These are phyloP conservation scores for Elsinoe australis DNA, from an alignment of 2,329 filamentous ascomycete species.

Conservation along the genomic window DNA sequence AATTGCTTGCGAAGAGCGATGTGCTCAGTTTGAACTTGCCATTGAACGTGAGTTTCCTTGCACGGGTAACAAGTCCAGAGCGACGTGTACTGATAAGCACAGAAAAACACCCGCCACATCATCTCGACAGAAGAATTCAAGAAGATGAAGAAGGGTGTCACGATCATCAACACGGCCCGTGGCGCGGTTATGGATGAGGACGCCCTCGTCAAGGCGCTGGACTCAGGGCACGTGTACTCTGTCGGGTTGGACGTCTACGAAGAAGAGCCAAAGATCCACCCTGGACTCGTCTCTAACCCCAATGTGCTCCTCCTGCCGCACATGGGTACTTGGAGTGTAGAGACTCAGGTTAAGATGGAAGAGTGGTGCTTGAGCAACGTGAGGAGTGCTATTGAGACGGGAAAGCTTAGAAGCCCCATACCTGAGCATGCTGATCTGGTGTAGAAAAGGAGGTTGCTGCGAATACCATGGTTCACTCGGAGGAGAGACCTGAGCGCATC, in stretches of 20 bases:
- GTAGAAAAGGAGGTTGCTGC: not conserved
- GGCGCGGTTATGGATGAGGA: conserved; percentile 76
- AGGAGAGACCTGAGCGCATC: too few species aligned
- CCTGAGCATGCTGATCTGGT: conserved; percentile 53
- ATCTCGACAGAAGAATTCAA: conserved; percentile 64
- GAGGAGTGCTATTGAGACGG: conserved; percentile 52
- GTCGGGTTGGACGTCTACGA: conserved; percentile 77
- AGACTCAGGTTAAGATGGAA: conserved; percentile 60
- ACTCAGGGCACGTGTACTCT: conserved; percentile 60
- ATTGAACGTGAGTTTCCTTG: conserved; percentile 57
- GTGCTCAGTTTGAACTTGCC: conserved; percentile 75
- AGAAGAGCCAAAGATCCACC: conserved; percentile 68
- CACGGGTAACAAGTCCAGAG: not conserved
- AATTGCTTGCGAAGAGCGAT: conserved; percentile 61
- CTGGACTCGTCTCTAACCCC: conserved; percentile 61
- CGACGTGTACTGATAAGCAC: too few species aligned
- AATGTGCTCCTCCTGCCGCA: conserved; percentile 71
- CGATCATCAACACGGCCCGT: conserved; percentile 75
- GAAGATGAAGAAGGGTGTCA: conserved; percentile 68
- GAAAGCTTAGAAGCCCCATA: conserved; percentile 61
- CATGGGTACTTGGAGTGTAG: conserved; percentile 76
- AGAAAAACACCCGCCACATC: conserved; percentile 63
- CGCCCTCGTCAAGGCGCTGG: conserved; percentile 66
- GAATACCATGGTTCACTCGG: not conserved
- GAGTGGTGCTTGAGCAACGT: conserved; percentile 67